phyloP scores from a whole-genome alignment of 495 filamentous ascomycete species.

The Aspergillus ellipticus region DNA sequence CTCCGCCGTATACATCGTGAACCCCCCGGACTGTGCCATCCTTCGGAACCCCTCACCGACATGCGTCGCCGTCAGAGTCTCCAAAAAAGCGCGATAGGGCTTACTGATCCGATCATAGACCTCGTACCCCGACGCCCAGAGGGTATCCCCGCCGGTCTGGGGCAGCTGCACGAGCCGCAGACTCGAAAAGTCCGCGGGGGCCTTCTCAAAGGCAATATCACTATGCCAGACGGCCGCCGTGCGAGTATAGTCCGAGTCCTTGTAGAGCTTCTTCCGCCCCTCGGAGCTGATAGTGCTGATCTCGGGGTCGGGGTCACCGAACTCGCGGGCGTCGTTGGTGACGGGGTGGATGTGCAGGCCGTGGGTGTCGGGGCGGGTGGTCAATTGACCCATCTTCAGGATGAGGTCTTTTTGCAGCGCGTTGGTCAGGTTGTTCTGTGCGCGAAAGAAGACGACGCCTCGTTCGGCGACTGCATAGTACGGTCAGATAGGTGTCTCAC shows the following conservation, averaged over 20 bases:
- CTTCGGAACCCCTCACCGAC: constrained; percentile 15
- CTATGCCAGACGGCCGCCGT: constrained; percentile 50
- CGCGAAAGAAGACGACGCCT: constrained; percentile 72
- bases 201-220: constrained; percentile 62
- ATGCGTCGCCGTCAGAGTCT: constrained; percentile 58
- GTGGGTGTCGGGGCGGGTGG: constrained; percentile 54
- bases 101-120: constrained; percentile 66
- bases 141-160: constrained; percentile 60
- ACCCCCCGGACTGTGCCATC: no score
- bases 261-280: constrained; percentile 49
- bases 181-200: constrained; percentile 56
- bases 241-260: constrained; percentile 12
- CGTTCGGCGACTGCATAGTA: constrained; percentile 60
- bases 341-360: constrained; percentile 68
- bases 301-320: constrained; percentile 56
- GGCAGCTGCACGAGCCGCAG: constrained; percentile 55
- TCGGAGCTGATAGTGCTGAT: constrained; percentile 64
- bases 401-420: constrained; percentile 61
- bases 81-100: constrained; percentile 59
- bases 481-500: neutral
- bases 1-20: no score
- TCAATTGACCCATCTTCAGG: constrained; percentile 54
- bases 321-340: constrained; percentile 44
- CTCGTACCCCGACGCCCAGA: constrained; percentile 50
- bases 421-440: constrained; percentile 58